Conservation (phyloP, 371 early-diverging fungal species). For the Haplosporangium sp. region DNA sequence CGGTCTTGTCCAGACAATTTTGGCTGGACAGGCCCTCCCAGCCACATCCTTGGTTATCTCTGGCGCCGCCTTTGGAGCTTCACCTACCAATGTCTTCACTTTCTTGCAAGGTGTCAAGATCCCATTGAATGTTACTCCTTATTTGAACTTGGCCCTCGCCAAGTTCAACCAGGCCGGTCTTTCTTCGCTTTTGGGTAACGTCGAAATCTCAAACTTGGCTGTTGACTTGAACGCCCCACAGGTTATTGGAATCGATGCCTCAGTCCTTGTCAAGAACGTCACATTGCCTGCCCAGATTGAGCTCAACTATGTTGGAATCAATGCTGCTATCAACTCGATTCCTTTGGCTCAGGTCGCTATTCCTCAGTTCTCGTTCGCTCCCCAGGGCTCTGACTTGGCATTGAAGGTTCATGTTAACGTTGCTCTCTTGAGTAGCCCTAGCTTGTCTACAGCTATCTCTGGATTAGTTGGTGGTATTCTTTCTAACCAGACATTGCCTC, state of each 20-base stretch:
- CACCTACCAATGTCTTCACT: slow-evolving; percentile 29
- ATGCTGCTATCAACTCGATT: slow-evolving; percentile 37
- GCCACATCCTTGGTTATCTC: slow-evolving; percentile 31
- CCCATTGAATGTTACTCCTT: slow-evolving; percentile 26
- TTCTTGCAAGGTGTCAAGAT: slow-evolving; percentile 36
- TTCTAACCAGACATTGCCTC: slow-evolving; percentile 33
- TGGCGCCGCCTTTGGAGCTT: slow-evolving; percentile 34
- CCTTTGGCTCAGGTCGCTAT: slow-evolving; percentile 42
- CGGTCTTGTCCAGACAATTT: slow-evolving; percentile 16
- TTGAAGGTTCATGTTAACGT: slow-evolving; percentile 38
- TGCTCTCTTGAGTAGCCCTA: slow-evolving; percentile 27
- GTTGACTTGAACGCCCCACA: slow-evolving; percentile 52
- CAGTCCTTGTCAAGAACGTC: slow-evolving; percentile 39
- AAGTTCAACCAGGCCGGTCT: slow-evolving; percentile 8
- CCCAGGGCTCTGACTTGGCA: slow-evolving; percentile 28
- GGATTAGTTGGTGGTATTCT: slow-evolving; percentile 31
- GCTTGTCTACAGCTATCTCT: slow-evolving; percentile 26
- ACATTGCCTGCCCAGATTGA: slow-evolving; percentile 49
- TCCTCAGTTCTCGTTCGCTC: slow-evolving; percentile 41
- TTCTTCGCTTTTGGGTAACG: slow-evolving; percentile 11
- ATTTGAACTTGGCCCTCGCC: slow-evolving; percentile 24
- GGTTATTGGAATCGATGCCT: slow-evolving; percentile 50
- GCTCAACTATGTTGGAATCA: slow-evolving; percentile 54
- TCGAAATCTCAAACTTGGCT: slow-evolving; percentile 33
- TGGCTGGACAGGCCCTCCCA: slow-evolving; percentile 22